Base-by-base conservation (phyloP, 768 basidiomycete genomes). In the Coprinopsis cinerea region DNA sequence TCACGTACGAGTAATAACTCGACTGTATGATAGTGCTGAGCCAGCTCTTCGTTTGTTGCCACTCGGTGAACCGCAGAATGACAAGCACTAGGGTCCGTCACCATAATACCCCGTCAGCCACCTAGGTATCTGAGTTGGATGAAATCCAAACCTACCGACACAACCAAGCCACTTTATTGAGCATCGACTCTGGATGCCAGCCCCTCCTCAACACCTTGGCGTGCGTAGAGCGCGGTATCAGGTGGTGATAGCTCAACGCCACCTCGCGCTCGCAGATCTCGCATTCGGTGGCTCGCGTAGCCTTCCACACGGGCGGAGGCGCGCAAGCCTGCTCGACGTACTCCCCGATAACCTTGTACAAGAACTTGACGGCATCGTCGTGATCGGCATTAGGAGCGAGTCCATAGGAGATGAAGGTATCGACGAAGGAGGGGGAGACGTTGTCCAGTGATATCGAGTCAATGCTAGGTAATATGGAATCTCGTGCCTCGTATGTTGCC, bases 161-260 rank as follows among this genome's bases (percentile, higher is more conserved):
- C 20, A 82, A 63, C 79, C 78, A 82, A 15, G 80, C 81, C 7
- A 82, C 79, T 4, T 76, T 74, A 52, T 78, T 78, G 24, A 82
- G 45, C 72, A 76, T 72, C 27, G 63, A 57, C 57, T 75, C 70
- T 0, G 71, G 61, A 58, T 82, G 79, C 80, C 79, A 80, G 41
- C 71, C 73, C 60, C 73, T 75, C 68, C 79, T 81, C 34, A 76
- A 55, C n/a, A 66, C 78, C 59, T 79, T 82, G 1, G 67, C 63
- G 52, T 83, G 80, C 15, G 64, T 69, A 18, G 74, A 73, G 23
- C 76, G 69, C 1, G 80, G 80, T 39, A 82, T 78, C 25, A 82
- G 70, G 51, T 82, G 79, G 59, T 82, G 79, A 57, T 81, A 82
- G 17, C 80, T 82, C 57, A 82, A 62, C 10, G 75, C 76, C 2